Percentiles rank a stretch among this genome's conserved stretches.
These are phyloP conservation scores for Annona squamosa DNA, from an alignment of 164 flowering plant species.

Conservation along the genomic window DNA sequence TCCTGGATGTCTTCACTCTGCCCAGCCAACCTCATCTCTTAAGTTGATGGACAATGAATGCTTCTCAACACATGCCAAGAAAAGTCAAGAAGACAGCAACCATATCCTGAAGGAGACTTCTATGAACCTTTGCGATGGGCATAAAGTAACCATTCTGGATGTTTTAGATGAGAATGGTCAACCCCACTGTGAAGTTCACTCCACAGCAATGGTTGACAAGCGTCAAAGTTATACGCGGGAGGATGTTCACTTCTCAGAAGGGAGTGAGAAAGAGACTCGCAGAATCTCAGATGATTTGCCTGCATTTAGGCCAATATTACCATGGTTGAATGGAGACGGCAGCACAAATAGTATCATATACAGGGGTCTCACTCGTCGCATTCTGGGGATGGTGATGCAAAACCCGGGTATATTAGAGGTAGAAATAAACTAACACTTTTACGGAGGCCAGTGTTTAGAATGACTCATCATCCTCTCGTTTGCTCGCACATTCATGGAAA, in stretches of 20 bases:
- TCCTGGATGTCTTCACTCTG: slow-evolving; percentile 20
- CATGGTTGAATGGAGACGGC: slow-evolving; percentile 97
- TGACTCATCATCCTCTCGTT: too few species aligned
- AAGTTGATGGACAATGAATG: slow-evolving; percentile 12
- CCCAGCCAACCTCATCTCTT: slow-evolving; percentile 7
- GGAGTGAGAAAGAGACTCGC: slow-evolving; percentile 12
- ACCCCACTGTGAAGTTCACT: slow-evolving; percentile 15
- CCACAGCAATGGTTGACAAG: slow-evolving; percentile 5
- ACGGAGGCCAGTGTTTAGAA: too few species aligned
- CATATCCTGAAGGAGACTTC: slow-evolving; percentile 13
- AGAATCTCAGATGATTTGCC: slow-evolving; percentile 15
- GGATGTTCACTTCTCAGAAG: slow-evolving; percentile 12
- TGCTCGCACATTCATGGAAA: background rate
- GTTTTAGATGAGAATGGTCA: slow-evolving; percentile 36
- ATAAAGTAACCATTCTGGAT: slow-evolving; percentile 68
- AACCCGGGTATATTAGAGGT: slow-evolving; percentile 95
- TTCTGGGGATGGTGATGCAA: slow-evolving; percentile 85
- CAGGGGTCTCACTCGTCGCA: slow-evolving; percentile 66
- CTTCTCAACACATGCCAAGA: slow-evolving; percentile 8
- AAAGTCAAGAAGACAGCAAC: slow-evolving; percentile 13
- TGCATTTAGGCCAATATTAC: slow-evolving; percentile 55
- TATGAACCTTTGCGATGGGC: slow-evolving; percentile 30
- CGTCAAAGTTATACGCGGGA: slow-evolving; percentile 16
- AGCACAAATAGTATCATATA: slow-evolving; percentile 52
- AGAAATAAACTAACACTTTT: slow-evolving; percentile 4